Evolutionary conservation across 257 asterid genomes (phyloP), one percentile per base, ranked within the genome.

Genomic region (Henckelia pumila): DNA sequence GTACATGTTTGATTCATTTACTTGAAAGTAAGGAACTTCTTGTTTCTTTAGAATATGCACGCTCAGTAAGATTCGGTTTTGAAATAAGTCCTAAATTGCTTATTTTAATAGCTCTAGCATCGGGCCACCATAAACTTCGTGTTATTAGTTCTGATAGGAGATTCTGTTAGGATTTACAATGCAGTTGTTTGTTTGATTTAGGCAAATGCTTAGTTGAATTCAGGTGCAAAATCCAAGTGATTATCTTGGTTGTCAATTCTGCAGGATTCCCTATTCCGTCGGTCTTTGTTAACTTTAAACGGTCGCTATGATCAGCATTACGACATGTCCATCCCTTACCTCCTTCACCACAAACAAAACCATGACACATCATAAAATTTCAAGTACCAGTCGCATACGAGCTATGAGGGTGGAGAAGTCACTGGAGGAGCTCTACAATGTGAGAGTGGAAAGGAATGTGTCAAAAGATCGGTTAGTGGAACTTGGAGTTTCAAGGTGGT

Each of bases 361-460:
- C 64, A 56, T 69, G 30, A 16, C 63, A 26, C 73, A 47, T 65
- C 78, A 56, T 20, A 71, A 22, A 71, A 56, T 59, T 7, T 49
- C 21, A 0, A 13, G 33, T 24, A 37, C 79, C 40, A 52, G 68
- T 30, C 63, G 74, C 17, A 29, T 83, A 28, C 75, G 59, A 68
- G 89, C 96, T 57, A 71, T 83, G 85, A 80, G 77, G 70, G 57
- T 68, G 57, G 94, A 86, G 79, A 92, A 90, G 85, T 80, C 96
- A 3, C 74, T 93, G 75, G 99, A 93, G 77, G 99, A 93, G 79
- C 82, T 93, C 53, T 93, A 93, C 87, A 85, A 84, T 19, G 88
- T 93, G 72, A 82, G 84, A 71, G 97, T 93, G 6, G 99, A 93
- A 76, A 81, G 82, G 56, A 82, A 86, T 17, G 94, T 81, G 56